Evolutionary conservation across 306 rosid genomes (phyloP).

Genomic region (Pyrus betulifolia): DNA sequence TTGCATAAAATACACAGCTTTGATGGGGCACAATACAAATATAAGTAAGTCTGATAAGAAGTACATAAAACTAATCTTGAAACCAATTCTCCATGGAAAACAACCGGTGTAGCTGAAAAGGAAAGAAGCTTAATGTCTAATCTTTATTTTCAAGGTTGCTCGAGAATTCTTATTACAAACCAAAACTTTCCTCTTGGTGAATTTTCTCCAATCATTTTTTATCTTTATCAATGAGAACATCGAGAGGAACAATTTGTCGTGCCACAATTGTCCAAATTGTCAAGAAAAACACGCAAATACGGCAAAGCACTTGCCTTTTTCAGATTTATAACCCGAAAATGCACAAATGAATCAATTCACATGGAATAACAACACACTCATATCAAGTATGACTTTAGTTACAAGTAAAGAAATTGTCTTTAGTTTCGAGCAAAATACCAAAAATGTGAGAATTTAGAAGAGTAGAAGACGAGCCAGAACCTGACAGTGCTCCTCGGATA

Average conservation of each 20-base stretch:
- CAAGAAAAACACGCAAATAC: neutral
- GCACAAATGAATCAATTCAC: neutral
- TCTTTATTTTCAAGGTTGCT: neutral
- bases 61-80: neutral
- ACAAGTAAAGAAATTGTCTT: neutral
- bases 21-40: neutral
- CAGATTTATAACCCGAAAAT: neutral
- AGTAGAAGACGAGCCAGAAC: constrained; percentile 22
- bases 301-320: neutral
- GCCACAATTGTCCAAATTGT: neutral
- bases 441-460: neutral
- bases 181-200: neutral
- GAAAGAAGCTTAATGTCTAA: neutral
- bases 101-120: neutral
- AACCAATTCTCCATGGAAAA: neutral
- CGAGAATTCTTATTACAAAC: neutral
- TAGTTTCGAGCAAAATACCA: neutral
- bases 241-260: neutral
- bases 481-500: constrained; percentile 99
- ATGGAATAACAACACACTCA: neutral
- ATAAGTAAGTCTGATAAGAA: neutral
- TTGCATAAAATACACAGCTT: neutral
- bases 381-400: neutral
- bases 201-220: neutral
- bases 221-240: neutral